Evolutionary conservation across 139 green algal genomes (phyloP).

Genomic region (Volvox africanus): DNA sequence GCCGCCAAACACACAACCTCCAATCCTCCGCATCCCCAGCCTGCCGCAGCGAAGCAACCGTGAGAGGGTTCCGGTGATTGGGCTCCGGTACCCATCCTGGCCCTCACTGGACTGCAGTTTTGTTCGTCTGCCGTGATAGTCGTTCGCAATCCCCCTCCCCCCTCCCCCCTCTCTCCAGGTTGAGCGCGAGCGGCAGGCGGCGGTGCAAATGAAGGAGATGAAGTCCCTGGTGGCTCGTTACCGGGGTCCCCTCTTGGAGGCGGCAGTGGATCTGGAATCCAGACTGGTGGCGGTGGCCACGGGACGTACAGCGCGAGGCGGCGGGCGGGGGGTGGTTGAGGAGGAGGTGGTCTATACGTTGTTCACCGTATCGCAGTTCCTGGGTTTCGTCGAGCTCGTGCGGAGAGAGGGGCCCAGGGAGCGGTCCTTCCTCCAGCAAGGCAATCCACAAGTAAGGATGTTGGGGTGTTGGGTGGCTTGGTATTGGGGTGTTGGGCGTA

Average conservation of each 20-base stretch:
- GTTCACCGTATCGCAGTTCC: constrained; percentile 65
- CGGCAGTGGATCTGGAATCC: constrained; percentile 79
- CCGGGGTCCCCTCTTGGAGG: constrained; percentile 77
- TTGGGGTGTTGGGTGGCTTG: not conserved
- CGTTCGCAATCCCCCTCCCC: too few relatives aligned
- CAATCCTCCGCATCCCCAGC: too few relatives aligned
- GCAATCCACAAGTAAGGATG: constrained; percentile 48
- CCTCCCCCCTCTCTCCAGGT: not conserved
- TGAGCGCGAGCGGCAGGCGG: constrained; percentile 36
- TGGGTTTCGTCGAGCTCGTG: constrained; percentile 82
- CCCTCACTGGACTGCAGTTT: too few relatives aligned
- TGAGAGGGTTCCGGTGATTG: too few relatives aligned
- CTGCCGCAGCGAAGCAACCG: too few relatives aligned
- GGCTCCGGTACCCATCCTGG: too few relatives aligned
- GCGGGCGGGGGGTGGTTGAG: constrained; percentile 28
- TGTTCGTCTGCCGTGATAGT: too few relatives aligned
- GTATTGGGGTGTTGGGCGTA: too few relatives aligned
- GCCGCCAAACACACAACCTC: too few relatives aligned
- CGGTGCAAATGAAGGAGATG: constrained; percentile 29
- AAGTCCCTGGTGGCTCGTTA: constrained; percentile 22
- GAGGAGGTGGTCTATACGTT: constrained; percentile 41
- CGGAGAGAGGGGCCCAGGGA: constrained; percentile 76
- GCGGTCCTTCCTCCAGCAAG: constrained; percentile 65
- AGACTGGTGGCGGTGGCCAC: constrained; percentile 74
- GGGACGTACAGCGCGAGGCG: constrained; percentile 18